Conservation (phyloP, 2,329 filamentous ascomycete species). For the Ceratocystiopsis sp. region DNA sequence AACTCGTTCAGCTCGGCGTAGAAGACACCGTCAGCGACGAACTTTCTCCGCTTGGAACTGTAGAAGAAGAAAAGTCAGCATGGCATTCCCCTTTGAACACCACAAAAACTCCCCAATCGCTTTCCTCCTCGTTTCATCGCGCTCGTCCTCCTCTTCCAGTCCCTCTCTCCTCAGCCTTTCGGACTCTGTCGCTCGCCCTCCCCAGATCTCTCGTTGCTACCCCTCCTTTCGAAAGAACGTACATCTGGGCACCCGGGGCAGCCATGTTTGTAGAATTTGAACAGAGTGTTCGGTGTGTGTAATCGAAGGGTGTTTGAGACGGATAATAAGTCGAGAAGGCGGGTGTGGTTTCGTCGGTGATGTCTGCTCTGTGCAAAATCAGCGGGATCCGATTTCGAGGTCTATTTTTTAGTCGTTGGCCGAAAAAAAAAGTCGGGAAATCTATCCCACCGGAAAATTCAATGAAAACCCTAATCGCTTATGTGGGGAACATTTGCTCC, state of each 20-base stretch:
- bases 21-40: conserved; percentile 97
- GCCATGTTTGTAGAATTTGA: conserved; percentile 29
- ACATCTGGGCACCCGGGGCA: conserved; percentile 45
- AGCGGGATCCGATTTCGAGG: not conserved
- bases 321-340: no score
- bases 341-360: no score
- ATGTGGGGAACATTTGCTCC: no score
- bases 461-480: no score
- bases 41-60: conserved; percentile 87
- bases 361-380: no score
- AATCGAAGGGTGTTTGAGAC: no score
- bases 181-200: not conserved
- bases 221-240: conserved; percentile 19
- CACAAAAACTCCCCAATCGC: not conserved
- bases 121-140: no score
- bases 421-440: not conserved
- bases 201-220: not conserved
- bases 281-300: not conserved
- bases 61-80: conserved; percentile 4
- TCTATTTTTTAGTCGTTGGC: not conserved
- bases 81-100: conserved; percentile 1
- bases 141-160: not conserved
- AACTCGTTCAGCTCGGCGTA: conserved; percentile 99
- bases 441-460: not conserved
- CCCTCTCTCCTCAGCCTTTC: not conserved